Percentiles rank a stretch among this genome's conserved stretches.
Conservation (phyloP, 1,284 basidiomycete species). For the Sutorius eximius region DNA sequence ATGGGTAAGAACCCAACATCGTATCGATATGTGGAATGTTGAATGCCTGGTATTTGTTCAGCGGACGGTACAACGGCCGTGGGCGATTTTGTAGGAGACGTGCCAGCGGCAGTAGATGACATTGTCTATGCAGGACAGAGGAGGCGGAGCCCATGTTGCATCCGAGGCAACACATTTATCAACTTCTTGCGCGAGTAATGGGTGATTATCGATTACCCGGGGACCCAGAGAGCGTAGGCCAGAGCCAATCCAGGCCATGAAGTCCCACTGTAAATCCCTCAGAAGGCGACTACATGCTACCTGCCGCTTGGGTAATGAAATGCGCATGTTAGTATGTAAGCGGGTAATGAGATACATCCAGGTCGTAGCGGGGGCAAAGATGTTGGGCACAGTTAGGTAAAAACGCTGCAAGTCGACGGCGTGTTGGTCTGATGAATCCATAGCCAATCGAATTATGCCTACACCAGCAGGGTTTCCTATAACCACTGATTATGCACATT, state of each 20-base stretch:
- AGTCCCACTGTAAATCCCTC: not conserved
- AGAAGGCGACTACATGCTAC: not conserved
- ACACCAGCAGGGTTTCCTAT: too few relatives aligned
- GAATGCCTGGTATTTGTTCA: not conserved
- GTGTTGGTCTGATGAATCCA: too few relatives aligned
- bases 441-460: too few relatives aligned
- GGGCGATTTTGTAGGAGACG: not conserved
- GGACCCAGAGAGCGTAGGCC: too few relatives aligned
- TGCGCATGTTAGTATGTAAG: not conserved
- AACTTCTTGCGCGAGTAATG: not conserved
- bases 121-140: not conserved
- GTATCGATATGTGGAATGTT: not conserved
- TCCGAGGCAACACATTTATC: slow-evolving; percentile 5
- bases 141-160: not conserved
- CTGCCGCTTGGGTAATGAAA: not conserved
- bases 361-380: not conserved
- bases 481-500: too few relatives aligned
- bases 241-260: too few relatives aligned
- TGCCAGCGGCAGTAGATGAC: not conserved
- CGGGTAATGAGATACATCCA: slow-evolving; percentile 1
- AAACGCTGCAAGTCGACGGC: too few relatives aligned
- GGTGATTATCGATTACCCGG: too few relatives aligned
- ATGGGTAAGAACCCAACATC: slow-evolving; percentile 67
- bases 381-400: too few relatives aligned
- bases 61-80: not conserved